phyloP scores from a whole-genome alignment of 1,139 yeast genomes.

The Diutina pseudorugosa region DNA sequence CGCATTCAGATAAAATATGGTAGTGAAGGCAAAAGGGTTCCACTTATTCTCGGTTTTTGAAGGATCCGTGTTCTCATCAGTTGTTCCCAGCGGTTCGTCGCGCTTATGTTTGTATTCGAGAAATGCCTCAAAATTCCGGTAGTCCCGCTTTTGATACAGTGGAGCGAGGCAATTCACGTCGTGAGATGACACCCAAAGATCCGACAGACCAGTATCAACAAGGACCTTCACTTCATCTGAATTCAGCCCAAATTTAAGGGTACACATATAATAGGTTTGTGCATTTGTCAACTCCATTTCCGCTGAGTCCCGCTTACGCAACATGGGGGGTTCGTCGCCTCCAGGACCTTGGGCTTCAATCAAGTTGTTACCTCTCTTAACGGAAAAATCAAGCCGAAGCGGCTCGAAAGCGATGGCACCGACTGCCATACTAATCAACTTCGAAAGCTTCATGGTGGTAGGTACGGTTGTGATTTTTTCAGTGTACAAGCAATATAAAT shows the following conservation, averaged over 20 bases:
- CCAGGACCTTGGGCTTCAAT: neutral
- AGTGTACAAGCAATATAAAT: neutral
- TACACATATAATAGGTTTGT: neutral
- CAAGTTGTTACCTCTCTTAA: neutral
- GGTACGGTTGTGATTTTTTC: neutral
- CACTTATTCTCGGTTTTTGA: neutral
- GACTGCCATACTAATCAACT: neutral
- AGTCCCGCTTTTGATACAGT: neutral
- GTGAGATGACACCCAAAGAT: slow-evolving; percentile 41
- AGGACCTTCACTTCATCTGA: slow-evolving; percentile 38
- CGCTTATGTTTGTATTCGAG: neutral
- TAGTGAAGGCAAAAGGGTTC: neutral
- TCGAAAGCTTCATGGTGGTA: neutral
- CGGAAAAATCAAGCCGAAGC: neutral
- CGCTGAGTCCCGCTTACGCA: neutral
- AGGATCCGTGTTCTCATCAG: neutral
- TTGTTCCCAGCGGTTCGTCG: neutral
- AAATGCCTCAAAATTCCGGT: neutral
- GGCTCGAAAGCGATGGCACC: neutral
- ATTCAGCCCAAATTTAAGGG: slow-evolving; percentile 34
- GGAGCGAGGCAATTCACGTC: neutral
- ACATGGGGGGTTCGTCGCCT: neutral
- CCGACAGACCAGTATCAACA: slow-evolving; percentile 61
- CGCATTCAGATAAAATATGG: neutral
- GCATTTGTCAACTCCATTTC: neutral